A percentile compares a stretch with the other conserved stretches of the same genome.
These are phyloP conservation scores for Rhizopus arrhizus DNA, from an alignment of 371 early-diverging fungal species.

Conservation along the genomic window DNA sequence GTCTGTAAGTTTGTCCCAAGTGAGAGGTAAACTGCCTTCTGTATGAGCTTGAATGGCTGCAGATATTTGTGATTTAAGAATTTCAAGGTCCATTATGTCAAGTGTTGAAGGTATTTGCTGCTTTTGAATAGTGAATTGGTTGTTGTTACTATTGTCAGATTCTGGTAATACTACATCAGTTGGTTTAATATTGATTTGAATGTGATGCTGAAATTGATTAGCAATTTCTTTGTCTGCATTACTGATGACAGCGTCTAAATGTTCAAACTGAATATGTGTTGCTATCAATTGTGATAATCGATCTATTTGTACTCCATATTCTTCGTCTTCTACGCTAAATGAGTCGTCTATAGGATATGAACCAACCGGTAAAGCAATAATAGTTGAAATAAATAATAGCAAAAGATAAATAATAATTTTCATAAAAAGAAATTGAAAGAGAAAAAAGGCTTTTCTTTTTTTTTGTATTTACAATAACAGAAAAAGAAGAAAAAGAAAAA, in stretches of 20 bases:
- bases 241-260: slow-evolving; percentile 36
- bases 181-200: slow-evolving; percentile 31
- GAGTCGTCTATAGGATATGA: neutral
- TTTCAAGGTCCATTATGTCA: slow-evolving; percentile 43
- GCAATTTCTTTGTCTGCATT: slow-evolving; percentile 40
- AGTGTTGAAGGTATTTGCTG: slow-evolving; percentile 20
- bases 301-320: slow-evolving; percentile 26
- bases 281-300: slow-evolving; percentile 27
- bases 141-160: neutral
- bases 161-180: neutral
- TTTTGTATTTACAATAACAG: neutral
- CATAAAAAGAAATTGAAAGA: neutral
- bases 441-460: neutral
- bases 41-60: slow-evolving; percentile 50
- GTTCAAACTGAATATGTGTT: slow-evolving; percentile 37
- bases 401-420: neutral
- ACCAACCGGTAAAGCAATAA: neutral
- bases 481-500: neutral
- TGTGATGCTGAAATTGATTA: slow-evolving; percentile 34
- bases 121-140: slow-evolving; percentile 24
- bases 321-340: slow-evolving; percentile 12
- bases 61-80: slow-evolving; percentile 46
- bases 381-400: slow-evolving; percentile 1
- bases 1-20: slow-evolving; percentile 40
- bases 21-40: slow-evolving; percentile 38